Evolutionary conservation across 108 stramenopile genomes (phyloP), one percentile per base, ranked within the genome.

Genomic region (Cyclotella baltica): DNA sequence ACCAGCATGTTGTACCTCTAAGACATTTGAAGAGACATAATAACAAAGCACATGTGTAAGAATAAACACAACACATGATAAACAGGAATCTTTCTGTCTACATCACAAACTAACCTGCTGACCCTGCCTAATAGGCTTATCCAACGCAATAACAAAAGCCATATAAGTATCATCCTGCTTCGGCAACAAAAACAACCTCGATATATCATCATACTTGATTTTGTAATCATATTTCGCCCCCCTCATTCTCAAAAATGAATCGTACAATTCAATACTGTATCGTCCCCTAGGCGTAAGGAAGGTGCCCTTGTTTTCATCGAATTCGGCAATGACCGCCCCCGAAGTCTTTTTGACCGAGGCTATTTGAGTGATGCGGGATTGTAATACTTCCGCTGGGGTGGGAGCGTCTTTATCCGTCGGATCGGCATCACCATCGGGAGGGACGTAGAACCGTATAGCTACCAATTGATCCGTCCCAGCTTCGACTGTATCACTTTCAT

Each of bases 221-320:
- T 98, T 98, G 96, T 98, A 99, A 86, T 98, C 98, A 85, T 99
- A 99, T 73, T 97, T 99, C 67, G 90, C 91, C 31, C 95, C 97
- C 25, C 88, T 86, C 91, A 92, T 89, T 51, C 96, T 86, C 58
- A 99, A 82, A 80, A 96, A 98, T 23, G 82, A 81, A 71, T 96
- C 91, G 85, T 98, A 93, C 69, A 99, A 72, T 76, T 98, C 96
- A 61, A 99, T 87, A 20, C 92, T 80, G 72, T 99, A 99, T 27
- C 96, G 86, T 43, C 99, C 99, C 51, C 98, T 87, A 23, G 99
- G 99, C 33, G 93, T 95, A 51, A 99, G 88, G 83, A 99, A 99
- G 58, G 89, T 96, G 46, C 98, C 98, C 78, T 93, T 92, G 23
- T 84, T 86, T 68, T 96, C 91, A 62, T 92, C 89, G 81, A 99